A percentile compares a stretch with the other conserved stretches of the same genome.
phyloP scores from a whole-genome alignment of 1,284 basidiomycete species.

The Apiotrichum veenhuisii region DNA sequence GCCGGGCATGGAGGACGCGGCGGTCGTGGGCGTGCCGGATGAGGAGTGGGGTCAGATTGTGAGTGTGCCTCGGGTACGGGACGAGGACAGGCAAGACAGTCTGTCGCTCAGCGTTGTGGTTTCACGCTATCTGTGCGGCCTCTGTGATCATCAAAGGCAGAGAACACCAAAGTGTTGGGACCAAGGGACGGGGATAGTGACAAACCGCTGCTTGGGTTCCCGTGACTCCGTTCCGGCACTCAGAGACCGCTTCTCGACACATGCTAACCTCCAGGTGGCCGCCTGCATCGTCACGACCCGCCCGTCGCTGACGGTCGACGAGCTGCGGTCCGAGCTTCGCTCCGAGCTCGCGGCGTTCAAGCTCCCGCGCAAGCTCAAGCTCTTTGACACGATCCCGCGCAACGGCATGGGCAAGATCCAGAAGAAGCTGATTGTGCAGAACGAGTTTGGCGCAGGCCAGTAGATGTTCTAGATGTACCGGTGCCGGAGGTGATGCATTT shows the following conservation, averaged over 20 bases:
- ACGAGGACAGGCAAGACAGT: too few species aligned
- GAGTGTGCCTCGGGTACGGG: too few species aligned
- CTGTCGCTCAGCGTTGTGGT: too few species aligned
- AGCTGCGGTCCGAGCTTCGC: constrained; percentile 27
- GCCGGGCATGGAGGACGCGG: constrained; percentile 38
- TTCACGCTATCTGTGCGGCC: background rate
- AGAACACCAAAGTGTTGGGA: too few species aligned
- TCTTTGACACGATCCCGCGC: constrained; percentile 36
- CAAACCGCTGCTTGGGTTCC: too few species aligned
- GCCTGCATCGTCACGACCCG: constrained; percentile 28
- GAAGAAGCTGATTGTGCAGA: constrained; percentile 29
- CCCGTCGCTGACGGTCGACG: constrained; percentile 15
- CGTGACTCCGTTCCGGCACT: too few species aligned
- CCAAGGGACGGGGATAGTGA: too few species aligned
- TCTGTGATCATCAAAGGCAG: background rate
- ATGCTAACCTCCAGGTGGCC: constrained; percentile 18
- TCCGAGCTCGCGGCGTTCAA: constrained; percentile 39
- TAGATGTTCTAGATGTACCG: background rate
- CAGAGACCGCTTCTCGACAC: too few species aligned
- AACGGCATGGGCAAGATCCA: constrained; percentile 39
- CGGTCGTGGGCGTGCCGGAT: constrained; percentile 42
- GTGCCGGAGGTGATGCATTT: background rate
- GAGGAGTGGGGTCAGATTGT: constrained; percentile 47
- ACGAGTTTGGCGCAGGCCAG: constrained; percentile 18
- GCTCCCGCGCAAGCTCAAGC: constrained; percentile 37